Evolutionary conservation across 2,329 filamentous ascomycete genomes (phyloP).

Genomic region (Fusarium cicatricum): DNA sequence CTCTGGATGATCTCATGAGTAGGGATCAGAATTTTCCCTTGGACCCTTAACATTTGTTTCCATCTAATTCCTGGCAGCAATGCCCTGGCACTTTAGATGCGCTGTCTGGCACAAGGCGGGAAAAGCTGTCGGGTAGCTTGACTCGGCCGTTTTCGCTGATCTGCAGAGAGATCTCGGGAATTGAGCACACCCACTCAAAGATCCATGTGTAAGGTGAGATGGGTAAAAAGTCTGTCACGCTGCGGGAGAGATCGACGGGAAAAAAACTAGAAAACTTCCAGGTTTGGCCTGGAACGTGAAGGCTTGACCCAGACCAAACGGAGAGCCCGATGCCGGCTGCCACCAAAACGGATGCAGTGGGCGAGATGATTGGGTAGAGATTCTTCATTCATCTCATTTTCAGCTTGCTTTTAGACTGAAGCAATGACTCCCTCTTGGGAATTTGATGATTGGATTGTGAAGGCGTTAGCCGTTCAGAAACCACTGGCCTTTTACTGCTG

Average conservation of each 20-base stretch:
- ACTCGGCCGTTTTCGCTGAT: slow-evolving; percentile 4
- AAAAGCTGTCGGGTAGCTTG: neutral
- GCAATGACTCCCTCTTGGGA: no score
- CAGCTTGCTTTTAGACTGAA: no score
- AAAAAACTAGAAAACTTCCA: slow-evolving; percentile 2
- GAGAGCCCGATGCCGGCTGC: slow-evolving; percentile 16
- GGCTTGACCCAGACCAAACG: neutral
- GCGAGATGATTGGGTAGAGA: neutral
- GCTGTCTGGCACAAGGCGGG: neutral
- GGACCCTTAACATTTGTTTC: neutral
- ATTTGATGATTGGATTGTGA: no score
- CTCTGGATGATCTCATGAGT: slow-evolving; percentile 19
- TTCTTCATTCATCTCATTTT: no score
- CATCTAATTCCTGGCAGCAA: neutral
- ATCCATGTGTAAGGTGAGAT: neutral
- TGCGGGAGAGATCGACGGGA: neutral
- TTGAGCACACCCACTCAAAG: neutral
- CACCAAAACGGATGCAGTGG: neutral
- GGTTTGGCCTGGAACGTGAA: neutral
- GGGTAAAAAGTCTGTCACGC: no score
- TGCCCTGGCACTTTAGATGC: neutral
- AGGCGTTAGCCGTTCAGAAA: no score
- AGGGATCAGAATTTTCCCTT: slow-evolving; percentile 8
- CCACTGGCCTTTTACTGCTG: no score
- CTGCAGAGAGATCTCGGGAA: slow-evolving; percentile 4